A percentile compares a stretch with the other conserved stretches of the same genome.
These are phyloP conservation scores for Dactylellina sp. DNA, from an alignment of 2,329 filamentous ascomycete genomes.

Conservation along the genomic window DNA sequence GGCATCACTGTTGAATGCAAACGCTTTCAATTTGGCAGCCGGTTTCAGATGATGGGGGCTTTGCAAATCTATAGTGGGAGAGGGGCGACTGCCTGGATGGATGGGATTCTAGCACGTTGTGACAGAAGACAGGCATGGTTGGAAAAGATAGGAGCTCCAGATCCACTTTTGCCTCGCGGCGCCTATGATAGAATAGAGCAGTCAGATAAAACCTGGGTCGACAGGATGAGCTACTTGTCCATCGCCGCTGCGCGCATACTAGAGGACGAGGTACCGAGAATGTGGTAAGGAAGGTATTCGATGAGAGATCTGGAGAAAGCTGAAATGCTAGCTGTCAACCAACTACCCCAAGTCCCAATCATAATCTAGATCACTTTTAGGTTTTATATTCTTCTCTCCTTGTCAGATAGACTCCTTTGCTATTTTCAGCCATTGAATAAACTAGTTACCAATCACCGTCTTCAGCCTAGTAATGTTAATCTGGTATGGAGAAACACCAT, in stretches of 20 bases:
- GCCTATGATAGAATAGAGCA: conserved; percentile 1
- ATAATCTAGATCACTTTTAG: no score
- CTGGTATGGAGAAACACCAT: no score
- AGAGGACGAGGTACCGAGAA: not conserved
- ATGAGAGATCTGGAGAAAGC: no score
- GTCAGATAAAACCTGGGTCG: conserved; percentile 1
- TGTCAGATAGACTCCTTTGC: no score
- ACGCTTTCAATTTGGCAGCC: conserved; percentile 58
- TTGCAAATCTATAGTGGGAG: conserved; percentile 58
- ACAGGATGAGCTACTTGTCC: conserved; percentile 3
- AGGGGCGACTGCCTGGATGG: conserved; percentile 59
- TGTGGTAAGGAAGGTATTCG: no score
- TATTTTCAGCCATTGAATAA: no score
- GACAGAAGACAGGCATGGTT: conserved; percentile 58
- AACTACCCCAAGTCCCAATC: no score
- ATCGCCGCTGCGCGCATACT: not conserved
- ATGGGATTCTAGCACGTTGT: conserved; percentile 58
- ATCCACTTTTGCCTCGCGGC: conserved; percentile 3
- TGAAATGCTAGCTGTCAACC: no score
- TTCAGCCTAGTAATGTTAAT: no score
- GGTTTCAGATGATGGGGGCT: conserved; percentile 58
- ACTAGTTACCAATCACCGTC: no score
- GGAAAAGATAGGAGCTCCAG: conserved; percentile 11
- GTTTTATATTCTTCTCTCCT: no score
- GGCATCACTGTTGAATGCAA: conserved; percentile 52